Evolutionary conservation across 2,329 filamentous ascomycete species (phyloP).

Genomic region (Pyrenochaeta sp.): DNA sequence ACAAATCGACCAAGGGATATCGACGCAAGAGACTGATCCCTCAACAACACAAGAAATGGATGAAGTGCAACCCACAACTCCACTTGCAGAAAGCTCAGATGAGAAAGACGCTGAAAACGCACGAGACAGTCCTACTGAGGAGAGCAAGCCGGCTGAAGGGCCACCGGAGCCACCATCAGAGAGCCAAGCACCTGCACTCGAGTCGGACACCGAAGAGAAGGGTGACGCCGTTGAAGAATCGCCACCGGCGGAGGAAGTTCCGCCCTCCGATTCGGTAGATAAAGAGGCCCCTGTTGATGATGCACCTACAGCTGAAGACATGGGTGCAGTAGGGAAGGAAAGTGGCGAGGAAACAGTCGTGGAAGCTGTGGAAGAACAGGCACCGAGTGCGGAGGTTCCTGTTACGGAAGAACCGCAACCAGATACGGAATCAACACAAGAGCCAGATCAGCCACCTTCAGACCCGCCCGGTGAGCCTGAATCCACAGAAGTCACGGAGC

Average conservation of each 20-base stretch:
- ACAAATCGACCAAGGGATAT: background rate
- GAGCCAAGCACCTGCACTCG: background rate
- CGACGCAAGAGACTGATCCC: background rate
- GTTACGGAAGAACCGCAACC: background rate
- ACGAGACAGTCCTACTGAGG: background rate
- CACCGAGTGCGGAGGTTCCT: slow-evolving; percentile 3
- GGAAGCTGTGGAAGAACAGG: background rate
- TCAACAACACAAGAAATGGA: background rate
- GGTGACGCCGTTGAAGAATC: slow-evolving; percentile 1
- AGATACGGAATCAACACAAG: background rate
- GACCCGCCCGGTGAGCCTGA: background rate
- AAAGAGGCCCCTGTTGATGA: background rate
- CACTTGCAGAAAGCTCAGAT: background rate
- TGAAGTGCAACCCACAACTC: background rate
- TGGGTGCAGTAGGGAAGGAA: slow-evolving; percentile 8
- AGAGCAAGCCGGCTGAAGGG: slow-evolving; percentile 1
- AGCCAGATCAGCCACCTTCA: slow-evolving; percentile 4
- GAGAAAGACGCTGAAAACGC: background rate
- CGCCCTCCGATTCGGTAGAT: background rate
- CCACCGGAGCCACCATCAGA: background rate
- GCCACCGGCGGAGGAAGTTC: background rate
- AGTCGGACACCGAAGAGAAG: slow-evolving; percentile 2
- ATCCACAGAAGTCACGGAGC: slow-evolving; percentile 1
- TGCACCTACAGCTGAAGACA: background rate
- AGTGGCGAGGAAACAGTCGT: background rate